These are phyloP conservation scores for Allomyces macrogynus DNA, from an alignment of 192 early-diverging fungal species.

Conservation along the genomic window DNA sequence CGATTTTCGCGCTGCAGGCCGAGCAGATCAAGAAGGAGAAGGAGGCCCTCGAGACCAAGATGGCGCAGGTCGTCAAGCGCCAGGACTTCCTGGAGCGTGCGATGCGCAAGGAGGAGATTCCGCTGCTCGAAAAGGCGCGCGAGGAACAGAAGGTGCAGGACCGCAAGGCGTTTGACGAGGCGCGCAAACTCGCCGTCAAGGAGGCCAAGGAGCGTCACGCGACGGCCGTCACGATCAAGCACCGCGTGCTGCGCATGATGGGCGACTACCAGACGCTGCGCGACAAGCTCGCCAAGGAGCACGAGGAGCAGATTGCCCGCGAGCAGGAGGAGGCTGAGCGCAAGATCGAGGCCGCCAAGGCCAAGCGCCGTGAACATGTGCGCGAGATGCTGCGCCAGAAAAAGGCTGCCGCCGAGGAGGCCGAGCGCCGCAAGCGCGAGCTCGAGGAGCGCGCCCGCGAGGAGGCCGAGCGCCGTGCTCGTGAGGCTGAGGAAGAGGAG, in stretches of 20 bases:
- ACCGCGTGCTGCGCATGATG: slow-evolving; percentile 57
- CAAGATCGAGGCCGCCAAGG: slow-evolving; percentile 53
- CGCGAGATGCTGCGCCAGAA: slow-evolving; percentile 30
- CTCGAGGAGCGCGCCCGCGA: slow-evolving; percentile 11
- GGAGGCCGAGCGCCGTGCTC: slow-evolving; percentile 21
- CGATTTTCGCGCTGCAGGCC: slow-evolving; percentile 63
- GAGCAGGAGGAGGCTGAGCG: slow-evolving; percentile 31
- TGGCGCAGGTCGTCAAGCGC: slow-evolving; percentile 51
- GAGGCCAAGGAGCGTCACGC: slow-evolving; percentile 41
- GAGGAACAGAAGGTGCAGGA: slow-evolving; percentile 73
- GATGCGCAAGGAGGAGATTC: slow-evolving; percentile 71
- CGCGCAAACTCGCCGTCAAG: slow-evolving; percentile 44
- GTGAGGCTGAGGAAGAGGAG: slow-evolving; percentile 16
- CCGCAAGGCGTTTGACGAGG: slow-evolving; percentile 50
- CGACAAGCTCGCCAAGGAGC: slow-evolving; percentile 30
- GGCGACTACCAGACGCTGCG: slow-evolving; percentile 51
- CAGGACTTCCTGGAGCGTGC: slow-evolving; percentile 87
- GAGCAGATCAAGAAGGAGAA: slow-evolving; percentile 82
- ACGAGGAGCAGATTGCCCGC: slow-evolving; percentile 34
- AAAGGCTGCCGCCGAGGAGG: slow-evolving; percentile 11
- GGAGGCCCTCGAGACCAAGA: slow-evolving; percentile 52
- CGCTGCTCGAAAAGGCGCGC: slow-evolving; percentile 76
- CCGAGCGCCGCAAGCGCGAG: slow-evolving; percentile 14
- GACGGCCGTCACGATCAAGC: slow-evolving; percentile 54
- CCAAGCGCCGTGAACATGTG: slow-evolving; percentile 38